Evolutionary conservation across 805 yeast species (phyloP).

Genomic region (Lachancea fermentati): DNA sequence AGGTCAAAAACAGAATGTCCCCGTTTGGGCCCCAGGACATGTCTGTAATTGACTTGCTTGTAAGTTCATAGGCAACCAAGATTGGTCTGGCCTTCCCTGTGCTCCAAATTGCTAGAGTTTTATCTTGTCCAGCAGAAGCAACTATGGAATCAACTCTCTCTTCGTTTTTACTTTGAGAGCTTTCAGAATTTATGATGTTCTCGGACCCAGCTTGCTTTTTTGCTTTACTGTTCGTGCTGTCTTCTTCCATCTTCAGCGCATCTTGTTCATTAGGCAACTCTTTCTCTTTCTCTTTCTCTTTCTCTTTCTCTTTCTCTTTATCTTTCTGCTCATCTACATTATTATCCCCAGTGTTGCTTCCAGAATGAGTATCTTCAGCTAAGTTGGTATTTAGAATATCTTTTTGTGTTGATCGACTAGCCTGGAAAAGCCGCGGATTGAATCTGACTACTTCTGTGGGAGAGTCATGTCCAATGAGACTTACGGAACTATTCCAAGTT

Average conservation of each 20-base stretch:
- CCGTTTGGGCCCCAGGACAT: slow-evolving; percentile 88
- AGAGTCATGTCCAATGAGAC: slow-evolving; percentile 76
- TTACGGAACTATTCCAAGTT: slow-evolving; percentile 69
- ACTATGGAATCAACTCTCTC: slow-evolving; percentile 55
- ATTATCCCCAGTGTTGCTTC: slow-evolving; percentile 1
- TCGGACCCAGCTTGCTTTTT: too few species aligned
- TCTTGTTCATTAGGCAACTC: not conserved
- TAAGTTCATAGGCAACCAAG: slow-evolving; percentile 70
- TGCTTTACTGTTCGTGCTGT: not conserved
- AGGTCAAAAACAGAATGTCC: slow-evolving; percentile 60
- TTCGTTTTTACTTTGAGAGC: slow-evolving; percentile 9
- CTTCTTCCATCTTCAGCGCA: not conserved
- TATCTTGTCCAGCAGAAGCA: slow-evolving; percentile 97
- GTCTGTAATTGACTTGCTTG: slow-evolving; percentile 78
- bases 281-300: not conserved
- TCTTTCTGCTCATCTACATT: slow-evolving; percentile 9
- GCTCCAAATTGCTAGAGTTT: slow-evolving; percentile 82
- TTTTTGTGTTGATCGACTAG: slow-evolving; percentile 5
- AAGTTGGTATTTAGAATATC: too few species aligned
- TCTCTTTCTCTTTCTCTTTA: slow-evolving; percentile 10
- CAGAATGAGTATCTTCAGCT: too few species aligned
- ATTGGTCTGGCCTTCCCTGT: slow-evolving; percentile 73
- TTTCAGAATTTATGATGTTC: too few species aligned
- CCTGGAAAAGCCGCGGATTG: slow-evolving; percentile 56
- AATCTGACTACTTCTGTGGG: slow-evolving; percentile 79